Percentiles rank a stretch among this genome's conserved stretches.
Evolutionary conservation across 345 rosid genomes (phyloP).

Genomic region (Adansonia digitata): DNA sequence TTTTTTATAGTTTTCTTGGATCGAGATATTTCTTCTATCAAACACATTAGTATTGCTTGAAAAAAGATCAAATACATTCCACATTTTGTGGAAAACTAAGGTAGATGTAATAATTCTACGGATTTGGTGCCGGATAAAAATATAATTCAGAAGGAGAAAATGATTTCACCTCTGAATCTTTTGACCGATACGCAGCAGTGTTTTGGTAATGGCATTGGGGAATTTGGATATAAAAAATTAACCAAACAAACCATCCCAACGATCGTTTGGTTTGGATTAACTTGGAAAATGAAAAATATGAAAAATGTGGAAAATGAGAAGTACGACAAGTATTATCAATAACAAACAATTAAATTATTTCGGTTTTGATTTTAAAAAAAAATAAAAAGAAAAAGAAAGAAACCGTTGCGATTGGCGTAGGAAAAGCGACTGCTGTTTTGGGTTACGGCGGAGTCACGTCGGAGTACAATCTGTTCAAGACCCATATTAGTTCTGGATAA

Average conservation of each 20-base stretch:
- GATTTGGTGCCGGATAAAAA: background rate
- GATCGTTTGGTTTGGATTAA: too few relatives aligned
- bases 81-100: background rate
- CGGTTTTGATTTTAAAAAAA: too few relatives aligned
- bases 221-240: slow-evolving; percentile 19
- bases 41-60: background rate
- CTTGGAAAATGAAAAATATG: too few relatives aligned
- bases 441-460: background rate
- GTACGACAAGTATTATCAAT: too few relatives aligned
- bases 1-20: background rate
- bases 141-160: background rate
- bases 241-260: slow-evolving; percentile 58
- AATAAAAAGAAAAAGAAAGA: too few relatives aligned
- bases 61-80: background rate
- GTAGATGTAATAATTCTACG: background rate
- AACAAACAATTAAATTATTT: too few relatives aligned
- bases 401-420: background rate
- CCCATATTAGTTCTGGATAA: too few relatives aligned
- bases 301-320: too few relatives aligned
- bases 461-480: too few relatives aligned
- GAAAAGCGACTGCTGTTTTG: background rate
- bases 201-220: background rate
- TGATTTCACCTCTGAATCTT: background rate
- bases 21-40: background rate
- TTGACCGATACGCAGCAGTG: background rate